phyloP scores from a whole-genome alignment of 257 asterid genomes.

The Mentha longifolia region DNA sequence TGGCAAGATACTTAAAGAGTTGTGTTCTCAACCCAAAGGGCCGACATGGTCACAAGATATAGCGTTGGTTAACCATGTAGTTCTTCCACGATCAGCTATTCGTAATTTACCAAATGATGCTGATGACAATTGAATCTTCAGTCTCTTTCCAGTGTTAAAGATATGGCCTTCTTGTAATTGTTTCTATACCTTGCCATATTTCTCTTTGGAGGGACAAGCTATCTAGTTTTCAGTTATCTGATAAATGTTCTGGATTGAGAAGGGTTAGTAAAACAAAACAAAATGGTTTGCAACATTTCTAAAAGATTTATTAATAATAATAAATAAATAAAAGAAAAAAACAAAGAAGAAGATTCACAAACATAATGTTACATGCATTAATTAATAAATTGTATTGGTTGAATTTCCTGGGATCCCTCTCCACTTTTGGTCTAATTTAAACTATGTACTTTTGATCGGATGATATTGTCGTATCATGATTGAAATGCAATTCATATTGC shows the following conservation, averaged over 20 bases:
- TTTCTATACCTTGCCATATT: background rate
- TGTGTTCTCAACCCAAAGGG: conserved; percentile 7
- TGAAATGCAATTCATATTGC: conserved; percentile 7
- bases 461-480: background rate
- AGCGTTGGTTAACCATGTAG: background rate
- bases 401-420: conserved; percentile 17
- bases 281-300: background rate
- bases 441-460: background rate
- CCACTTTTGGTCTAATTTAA: conserved; percentile 6
- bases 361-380: conserved; percentile 5
- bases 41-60: conserved; percentile 26
- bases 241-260: background rate
- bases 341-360: background rate
- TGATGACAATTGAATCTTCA: conserved; percentile 18
- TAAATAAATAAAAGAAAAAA: too few species aligned
- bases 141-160: conserved; percentile 1
- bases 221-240: background rate
- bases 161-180: conserved; percentile 16
- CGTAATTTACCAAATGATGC: conserved; percentile 2
- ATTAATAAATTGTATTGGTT: conserved; percentile 20
- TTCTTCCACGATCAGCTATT: conserved; percentile 14
- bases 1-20: conserved; percentile 12
- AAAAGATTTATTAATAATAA: background rate
- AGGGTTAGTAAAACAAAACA: background rate
- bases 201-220: background rate